Conservation (phyloP, 352 stramenopile genomes). For the Pythium coloratum region DNA sequence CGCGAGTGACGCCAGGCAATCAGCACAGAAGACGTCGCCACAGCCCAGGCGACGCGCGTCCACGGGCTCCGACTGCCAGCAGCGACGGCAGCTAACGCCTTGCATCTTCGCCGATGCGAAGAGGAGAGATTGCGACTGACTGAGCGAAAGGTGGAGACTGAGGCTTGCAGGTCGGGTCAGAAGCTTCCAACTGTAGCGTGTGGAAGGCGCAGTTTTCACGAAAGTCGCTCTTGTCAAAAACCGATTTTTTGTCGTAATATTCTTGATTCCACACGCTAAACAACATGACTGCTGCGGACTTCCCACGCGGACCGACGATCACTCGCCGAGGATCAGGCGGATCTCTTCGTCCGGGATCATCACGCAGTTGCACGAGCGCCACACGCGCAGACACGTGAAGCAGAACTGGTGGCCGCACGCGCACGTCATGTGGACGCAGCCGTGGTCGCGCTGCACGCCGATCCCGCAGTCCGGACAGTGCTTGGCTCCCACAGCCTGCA, state of each 20-base stretch:
- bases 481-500: slow-evolving; percentile 51
- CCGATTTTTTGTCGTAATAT: not conserved
- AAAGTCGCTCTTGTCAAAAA: not conserved
- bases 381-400: slow-evolving; percentile 59
- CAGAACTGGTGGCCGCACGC: slow-evolving; percentile 77
- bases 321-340: slow-evolving; percentile 52
- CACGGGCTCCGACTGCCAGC: slow-evolving; percentile 5
- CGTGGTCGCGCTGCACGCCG: slow-evolving; percentile 66
- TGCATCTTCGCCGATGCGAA: not conserved
- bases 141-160: no score
- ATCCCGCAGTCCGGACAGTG: slow-evolving; percentile 77
- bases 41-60: slow-evolving; percentile 30
- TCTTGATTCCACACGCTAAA: not conserved
- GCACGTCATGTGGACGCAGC: slow-evolving; percentile 81
- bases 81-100: slow-evolving; percentile 5
- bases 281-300: not conserved
- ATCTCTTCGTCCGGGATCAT: slow-evolving; percentile 63
- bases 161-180: not conserved
- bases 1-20: slow-evolving; percentile 38
- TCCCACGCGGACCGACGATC: not conserved
- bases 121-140: not conserved
- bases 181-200: not conserved
- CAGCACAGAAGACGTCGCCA: slow-evolving; percentile 30
- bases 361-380: slow-evolving; percentile 54
- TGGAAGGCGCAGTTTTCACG: not conserved